Evolutionary conservation across 225 moss, liverwort and hornwort species (phyloP).

Genomic region (Polytrichum formosum): DNA sequence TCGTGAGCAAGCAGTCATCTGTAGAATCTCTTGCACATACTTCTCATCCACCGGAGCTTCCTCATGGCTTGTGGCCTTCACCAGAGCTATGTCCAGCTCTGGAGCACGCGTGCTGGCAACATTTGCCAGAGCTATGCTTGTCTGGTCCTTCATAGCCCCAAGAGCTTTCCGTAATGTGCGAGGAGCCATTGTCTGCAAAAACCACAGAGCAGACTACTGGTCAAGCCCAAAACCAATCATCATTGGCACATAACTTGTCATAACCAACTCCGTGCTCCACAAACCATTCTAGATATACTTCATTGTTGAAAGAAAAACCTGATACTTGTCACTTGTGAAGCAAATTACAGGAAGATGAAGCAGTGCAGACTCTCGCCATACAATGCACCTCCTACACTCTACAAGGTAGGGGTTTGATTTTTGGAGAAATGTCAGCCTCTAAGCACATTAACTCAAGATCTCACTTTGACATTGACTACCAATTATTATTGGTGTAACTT

Average conservation of each 20-base stretch:
- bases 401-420: too few species aligned
- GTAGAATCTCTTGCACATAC: conserved; percentile 49
- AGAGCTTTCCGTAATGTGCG: conserved; percentile 57
- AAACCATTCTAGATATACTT: too few species aligned
- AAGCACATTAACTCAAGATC: too few species aligned
- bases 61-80: conserved; percentile 62
- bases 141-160: conserved; percentile 62
- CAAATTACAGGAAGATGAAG: too few species aligned
- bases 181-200: conserved; percentile 8
- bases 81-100: conserved; percentile 57
- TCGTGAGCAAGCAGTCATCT: conserved; percentile 44
- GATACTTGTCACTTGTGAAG: too few species aligned
- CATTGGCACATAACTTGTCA: too few species aligned
- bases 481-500: too few species aligned
- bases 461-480: background rate
- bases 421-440: too few species aligned
- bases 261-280: too few species aligned
- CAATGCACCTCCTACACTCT: too few species aligned
- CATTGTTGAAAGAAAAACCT: too few species aligned
- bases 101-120: conserved; percentile 26
- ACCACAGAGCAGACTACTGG: background rate
- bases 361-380: too few species aligned
- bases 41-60: conserved; percentile 42
- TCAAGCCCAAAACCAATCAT: background rate
- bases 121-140: conserved; percentile 62